Conservation (phyloP, 768 basidiomycete species). For the Suillus hirtellus region DNA sequence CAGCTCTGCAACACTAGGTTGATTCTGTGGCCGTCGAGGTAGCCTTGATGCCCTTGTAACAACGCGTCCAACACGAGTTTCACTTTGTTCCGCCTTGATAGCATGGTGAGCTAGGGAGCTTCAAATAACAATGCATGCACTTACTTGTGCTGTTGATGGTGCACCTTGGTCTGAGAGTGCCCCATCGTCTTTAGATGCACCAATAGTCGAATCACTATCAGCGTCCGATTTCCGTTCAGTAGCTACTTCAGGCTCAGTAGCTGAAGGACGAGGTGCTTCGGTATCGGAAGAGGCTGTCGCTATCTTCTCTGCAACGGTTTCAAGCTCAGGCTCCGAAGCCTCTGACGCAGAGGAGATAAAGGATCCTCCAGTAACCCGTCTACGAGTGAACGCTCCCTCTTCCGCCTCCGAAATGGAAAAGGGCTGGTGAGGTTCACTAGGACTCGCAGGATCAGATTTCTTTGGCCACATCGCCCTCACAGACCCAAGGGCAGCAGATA, state of each 20-base stretch:
- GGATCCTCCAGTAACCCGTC: constrained; percentile 54
- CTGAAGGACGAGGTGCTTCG: constrained; percentile 12
- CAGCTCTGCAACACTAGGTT: constrained; percentile 79
- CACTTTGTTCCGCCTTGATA: constrained; percentile 25
- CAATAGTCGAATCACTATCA: constrained; percentile 87
- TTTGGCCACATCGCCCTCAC: constrained; percentile 73
- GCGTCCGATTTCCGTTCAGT: constrained; percentile 51
- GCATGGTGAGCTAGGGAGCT: constrained; percentile 16
- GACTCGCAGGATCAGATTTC: constrained; percentile 52
- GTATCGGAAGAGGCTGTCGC: constrained; percentile 19
- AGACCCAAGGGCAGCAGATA: constrained; percentile 62
- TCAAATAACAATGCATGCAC: constrained; percentile 13
- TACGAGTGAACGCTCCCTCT: constrained; percentile 47
- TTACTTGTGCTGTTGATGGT: constrained; percentile 28
- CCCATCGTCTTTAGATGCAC: constrained; percentile 42
- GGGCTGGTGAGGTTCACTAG: constrained; percentile 54
- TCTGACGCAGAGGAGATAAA: constrained; percentile 73
- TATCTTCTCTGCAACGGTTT: constrained; percentile 25
- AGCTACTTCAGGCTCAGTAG: constrained; percentile 13
- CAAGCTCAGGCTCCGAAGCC: constrained; percentile 62
- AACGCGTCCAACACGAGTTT: constrained; percentile 18
- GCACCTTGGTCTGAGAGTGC: constrained; percentile 20
- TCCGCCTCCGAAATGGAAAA: constrained; percentile 78
- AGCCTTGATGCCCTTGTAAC: constrained; percentile 53
- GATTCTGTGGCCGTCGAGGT: constrained; percentile 57